phyloP scores from a whole-genome alignment of 768 basidiomycete genomes.

The Pisolithus sp. region DNA sequence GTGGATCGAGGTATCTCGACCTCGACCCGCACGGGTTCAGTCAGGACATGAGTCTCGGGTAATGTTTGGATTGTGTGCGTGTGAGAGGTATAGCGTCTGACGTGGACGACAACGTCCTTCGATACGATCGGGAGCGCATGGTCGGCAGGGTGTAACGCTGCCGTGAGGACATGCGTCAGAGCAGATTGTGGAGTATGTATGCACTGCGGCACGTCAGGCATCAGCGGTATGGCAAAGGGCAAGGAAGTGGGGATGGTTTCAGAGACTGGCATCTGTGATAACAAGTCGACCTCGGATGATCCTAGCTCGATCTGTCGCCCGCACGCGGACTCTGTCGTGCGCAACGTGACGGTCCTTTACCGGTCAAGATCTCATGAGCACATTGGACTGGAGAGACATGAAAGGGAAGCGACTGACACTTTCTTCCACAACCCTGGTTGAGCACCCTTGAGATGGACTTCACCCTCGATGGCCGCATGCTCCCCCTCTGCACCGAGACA shows the following conservation, averaged over 20 bases:
- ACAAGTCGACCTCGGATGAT: conserved; percentile 50
- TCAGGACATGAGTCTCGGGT: conserved; percentile 52
- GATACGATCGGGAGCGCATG: conserved; percentile 33
- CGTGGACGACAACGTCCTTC: conserved; percentile 61
- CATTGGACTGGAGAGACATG: conserved; percentile 7
- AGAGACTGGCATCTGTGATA: conserved; percentile 34
- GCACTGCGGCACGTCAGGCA: conserved; percentile 76
- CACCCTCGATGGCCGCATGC: conserved; percentile 78
- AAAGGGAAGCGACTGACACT: conserved; percentile 49
- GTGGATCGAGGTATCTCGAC: conserved; percentile 67
- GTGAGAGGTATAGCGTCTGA: conserved; percentile 68
- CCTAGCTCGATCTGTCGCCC: conserved; percentile 62
- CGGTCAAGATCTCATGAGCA: conserved; percentile 5
- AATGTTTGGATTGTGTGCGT: conserved; percentile 46
- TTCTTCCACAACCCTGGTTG: conserved; percentile 53
- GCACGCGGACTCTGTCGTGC: conserved; percentile 59
- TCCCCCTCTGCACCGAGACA: conserved; percentile 81
- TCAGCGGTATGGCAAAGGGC: conserved; percentile 79
- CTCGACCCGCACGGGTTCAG: conserved; percentile 60
- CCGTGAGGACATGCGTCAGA: conserved; percentile 64
- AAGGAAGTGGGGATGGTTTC: conserved; percentile 51
- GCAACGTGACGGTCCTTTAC: conserved; percentile 57
- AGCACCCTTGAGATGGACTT: conserved; percentile 76
- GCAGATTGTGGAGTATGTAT: conserved; percentile 71
- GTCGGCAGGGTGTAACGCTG: conserved; percentile 52